Base-by-base conservation (phyloP, 345 rosid species). In the Dimocarpus longan region DNA sequence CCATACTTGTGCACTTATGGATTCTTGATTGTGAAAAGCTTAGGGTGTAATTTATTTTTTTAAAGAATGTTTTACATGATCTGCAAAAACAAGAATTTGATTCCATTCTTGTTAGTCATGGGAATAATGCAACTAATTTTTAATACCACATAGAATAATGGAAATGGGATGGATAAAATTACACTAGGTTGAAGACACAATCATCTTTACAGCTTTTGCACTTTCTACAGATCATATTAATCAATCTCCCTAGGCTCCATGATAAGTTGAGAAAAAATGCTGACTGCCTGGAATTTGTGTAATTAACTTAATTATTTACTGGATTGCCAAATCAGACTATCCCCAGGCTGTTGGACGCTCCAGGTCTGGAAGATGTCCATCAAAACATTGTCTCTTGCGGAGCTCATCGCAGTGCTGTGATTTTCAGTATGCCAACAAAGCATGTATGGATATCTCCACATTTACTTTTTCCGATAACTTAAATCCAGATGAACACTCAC, bases 261-360 rank as follows among this genome's bases (percentile, higher is more conserved):
- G 4, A 24, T 57, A 76, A 24, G 1, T 62, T 39, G 63, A 44
- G 60, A 57, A 74, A 56, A 32, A 39, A 21, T n/a, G 59, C 56
- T 39, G 2, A 44, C 44, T 56, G 26, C 40, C 16, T 12, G 32
- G 28, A 65, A 18, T 66, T 75, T 28, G 52, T 28, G 78, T 44
- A 73, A 78, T 64, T 73, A 72, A 80, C 81, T 52, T 19, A 54
- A 70, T 37, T 59, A 16, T 74, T 76, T 78, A 42, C 77, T 86
- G 77, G 66, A 70, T 80, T 80, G 82, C 68, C 70, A 10, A 71
- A 82, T 57, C 98, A 97, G 99, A 91, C 90, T 83, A 82, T 88
- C 26, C 99, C 99, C 10, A 91, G 95, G 82, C 82, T 97, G 62
- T 80, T 97, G 89, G 98, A 97, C 26, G 94, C 98, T 83, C 90